Conservation (phyloP, 2,329 filamentous ascomycete species). For the Chrysosporium keratinophilum region DNA sequence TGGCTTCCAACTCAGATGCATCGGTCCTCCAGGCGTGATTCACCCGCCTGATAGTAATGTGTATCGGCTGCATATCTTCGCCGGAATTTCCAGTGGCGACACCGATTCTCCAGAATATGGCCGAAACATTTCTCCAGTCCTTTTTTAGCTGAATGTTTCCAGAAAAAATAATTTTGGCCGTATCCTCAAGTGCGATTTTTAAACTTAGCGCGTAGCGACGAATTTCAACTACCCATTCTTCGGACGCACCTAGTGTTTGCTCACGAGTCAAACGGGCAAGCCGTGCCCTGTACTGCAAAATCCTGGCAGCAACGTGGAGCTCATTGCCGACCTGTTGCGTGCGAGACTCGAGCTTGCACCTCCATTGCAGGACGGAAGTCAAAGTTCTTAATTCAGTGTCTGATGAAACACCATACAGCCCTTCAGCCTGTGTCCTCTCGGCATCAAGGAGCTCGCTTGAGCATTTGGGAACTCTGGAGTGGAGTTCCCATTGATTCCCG, state of each 20-base stretch:
- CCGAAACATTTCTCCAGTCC: neutral
- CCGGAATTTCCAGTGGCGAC: neutral
- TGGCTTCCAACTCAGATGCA: neutral
- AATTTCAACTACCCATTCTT: neutral
- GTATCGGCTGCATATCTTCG: neutral
- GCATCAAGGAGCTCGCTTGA: neutral
- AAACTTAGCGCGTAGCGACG: neutral
- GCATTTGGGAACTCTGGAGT: neutral
- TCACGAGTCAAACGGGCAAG: neutral
- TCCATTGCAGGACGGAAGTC: neutral
- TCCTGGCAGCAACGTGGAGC: neutral
- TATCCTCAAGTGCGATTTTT: neutral
- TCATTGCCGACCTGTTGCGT: neutral
- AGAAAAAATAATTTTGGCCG: neutral
- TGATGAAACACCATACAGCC: neutral
- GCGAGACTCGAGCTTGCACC: neutral
- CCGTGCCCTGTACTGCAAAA: slow-evolving; percentile 1
- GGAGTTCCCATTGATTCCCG: neutral
- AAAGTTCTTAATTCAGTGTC: neutral
- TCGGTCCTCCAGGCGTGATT: neutral
- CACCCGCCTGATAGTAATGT: neutral
- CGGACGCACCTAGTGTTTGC: too few species aligned
- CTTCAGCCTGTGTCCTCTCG: neutral
- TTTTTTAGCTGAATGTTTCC: neutral
- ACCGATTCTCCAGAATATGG: neutral